These are phyloP conservation scores for Jackrogersella multiformis DNA, from an alignment of 495 filamentous ascomycete genomes.

Conservation along the genomic window DNA sequence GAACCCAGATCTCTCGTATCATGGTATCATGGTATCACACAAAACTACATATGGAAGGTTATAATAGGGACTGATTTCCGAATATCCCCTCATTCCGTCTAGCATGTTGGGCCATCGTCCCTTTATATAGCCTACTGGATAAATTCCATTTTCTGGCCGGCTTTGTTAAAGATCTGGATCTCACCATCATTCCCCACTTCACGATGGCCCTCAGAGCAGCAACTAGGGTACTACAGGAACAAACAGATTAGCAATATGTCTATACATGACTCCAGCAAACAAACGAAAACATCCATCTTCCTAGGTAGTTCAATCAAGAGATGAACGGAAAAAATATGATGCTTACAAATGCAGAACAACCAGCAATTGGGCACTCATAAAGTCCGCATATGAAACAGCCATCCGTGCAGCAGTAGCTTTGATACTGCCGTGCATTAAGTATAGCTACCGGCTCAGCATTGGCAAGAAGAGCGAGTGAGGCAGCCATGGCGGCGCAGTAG, in stretches of 20 bases:
- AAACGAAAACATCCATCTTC: no score
- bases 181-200: background rate
- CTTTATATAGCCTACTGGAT: background rate
- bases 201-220: background rate
- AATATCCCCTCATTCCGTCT: no score
- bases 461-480: background rate
- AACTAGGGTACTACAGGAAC: background rate
- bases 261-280: background rate
- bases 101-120: no score
- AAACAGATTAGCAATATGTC: background rate
- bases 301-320: no score
- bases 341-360: conserved; percentile 4
- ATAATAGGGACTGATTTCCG: no score
- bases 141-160: background rate
- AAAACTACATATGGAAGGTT: no score
- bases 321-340: no score
- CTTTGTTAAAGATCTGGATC: background rate
- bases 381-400: background rate
- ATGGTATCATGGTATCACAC: no score
- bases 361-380: background rate
- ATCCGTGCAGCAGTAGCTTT: conserved; percentile 7
- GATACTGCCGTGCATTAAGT: background rate
- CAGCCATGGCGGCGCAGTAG: background rate
- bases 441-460: background rate
- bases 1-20: background rate